Evolutionary conservation across 768 basidiomycete species (phyloP).

Genomic region (Rhodosporidiobolus odoratus): DNA sequence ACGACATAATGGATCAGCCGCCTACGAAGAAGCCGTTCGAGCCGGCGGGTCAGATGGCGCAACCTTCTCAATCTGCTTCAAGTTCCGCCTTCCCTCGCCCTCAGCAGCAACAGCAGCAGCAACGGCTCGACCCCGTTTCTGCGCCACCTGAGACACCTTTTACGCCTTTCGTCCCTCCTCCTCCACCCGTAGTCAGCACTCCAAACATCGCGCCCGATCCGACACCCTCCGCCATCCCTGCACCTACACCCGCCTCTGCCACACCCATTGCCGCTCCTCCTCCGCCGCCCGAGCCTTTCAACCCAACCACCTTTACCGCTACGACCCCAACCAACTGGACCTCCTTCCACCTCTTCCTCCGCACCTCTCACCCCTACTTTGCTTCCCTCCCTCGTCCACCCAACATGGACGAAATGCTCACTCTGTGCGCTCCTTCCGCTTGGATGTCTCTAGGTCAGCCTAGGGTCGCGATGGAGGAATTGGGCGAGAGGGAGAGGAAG

Average conservation of each 20-base stretch:
- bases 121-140: not conserved
- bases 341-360: constrained; percentile 52
- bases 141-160: not conserved
- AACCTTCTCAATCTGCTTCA: not conserved
- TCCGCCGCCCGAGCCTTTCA: constrained; percentile 49
- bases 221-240: not conserved
- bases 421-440: constrained; percentile 1
- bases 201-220: not conserved
- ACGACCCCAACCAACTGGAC: constrained; percentile 71
- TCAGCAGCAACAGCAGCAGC: not conserved
- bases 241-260: not conserved
- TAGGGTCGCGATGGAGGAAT: not conserved
- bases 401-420: constrained; percentile 22
- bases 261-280: not conserved
- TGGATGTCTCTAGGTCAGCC: not conserved
- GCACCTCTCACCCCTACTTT: constrained; percentile 8
- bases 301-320: constrained; percentile 67
- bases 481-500: not conserved
- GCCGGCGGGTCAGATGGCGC: not conserved
- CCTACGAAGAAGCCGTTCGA: not conserved
- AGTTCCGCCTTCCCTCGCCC: not conserved
- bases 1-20: not conserved
- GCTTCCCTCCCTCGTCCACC: constrained; percentile 17
- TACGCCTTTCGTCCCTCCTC: not conserved
- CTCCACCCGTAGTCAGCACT: not conserved